Percentiles rank a stretch among this genome's conserved stretches.
Conservation (phyloP, 495 filamentous ascomycete species). For the Astrothelium macrocarpum region DNA sequence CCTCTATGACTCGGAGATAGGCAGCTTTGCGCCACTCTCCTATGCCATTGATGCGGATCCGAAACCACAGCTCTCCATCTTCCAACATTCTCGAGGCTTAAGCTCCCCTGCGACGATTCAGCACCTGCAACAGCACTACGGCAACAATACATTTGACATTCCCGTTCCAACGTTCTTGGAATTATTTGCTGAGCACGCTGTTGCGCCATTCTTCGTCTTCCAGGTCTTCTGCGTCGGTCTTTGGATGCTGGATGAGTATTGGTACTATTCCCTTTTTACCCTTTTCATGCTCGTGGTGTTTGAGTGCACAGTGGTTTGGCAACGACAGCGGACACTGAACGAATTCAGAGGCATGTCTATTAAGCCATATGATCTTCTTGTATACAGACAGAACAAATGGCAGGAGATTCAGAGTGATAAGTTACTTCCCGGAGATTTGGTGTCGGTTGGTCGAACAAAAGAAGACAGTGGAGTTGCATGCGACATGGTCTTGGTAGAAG, state of each 20-base stretch:
- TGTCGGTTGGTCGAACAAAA: conserved; percentile 88
- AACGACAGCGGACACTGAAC: conserved; percentile 88
- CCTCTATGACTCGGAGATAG: conserved; percentile 61
- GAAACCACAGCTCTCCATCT: conserved; percentile 60
- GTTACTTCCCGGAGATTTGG: conserved; percentile 90
- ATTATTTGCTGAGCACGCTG: conserved; percentile 95
- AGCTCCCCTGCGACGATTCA: conserved; percentile 60
- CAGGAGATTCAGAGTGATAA: conserved; percentile 83
- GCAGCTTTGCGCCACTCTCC: conserved; percentile 65
- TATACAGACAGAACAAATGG: conserved; percentile 79
- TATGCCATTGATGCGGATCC: conserved; percentile 82
- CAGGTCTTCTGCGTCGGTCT: conserved; percentile 97
- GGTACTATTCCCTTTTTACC: conserved; percentile 99
- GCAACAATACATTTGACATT: conserved; percentile 94
- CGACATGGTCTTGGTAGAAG: conserved; percentile 91
- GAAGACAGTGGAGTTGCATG: conserved; percentile 96
- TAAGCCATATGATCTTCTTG: conserved; percentile 90
- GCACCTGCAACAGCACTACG: conserved; percentile 81
- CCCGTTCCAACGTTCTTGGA: conserved; percentile 92
- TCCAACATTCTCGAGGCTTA: conserved; percentile 72
- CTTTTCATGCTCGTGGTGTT: conserved; percentile 97
- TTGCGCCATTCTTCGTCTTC: conserved; percentile 98
- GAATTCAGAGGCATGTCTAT: conserved; percentile 99
- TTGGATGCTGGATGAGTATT: conserved; percentile 99
- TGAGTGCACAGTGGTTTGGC: conserved; percentile 98